Evolutionary conservation across 2,329 filamentous ascomycete species (phyloP), one percentile per base, ranked within the genome.

Genomic region (Fusarium sp.): DNA sequence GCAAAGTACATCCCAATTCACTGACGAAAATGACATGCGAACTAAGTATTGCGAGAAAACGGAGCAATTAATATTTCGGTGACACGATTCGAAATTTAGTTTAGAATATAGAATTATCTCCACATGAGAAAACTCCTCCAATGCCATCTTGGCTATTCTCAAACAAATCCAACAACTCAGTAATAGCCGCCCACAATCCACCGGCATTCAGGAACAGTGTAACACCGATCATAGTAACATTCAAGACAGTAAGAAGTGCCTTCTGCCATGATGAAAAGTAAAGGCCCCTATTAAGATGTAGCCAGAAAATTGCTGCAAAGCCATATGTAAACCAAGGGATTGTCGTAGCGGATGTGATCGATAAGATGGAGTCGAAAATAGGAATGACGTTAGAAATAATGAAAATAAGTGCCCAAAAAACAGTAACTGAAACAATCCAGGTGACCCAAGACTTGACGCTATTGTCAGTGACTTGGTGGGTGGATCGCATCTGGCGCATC

Each of bases 241-340:
- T 77, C 8, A 65, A n/a, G 0, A 65, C 40, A 0, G 72, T 70
- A 4, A 74, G 57, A 1, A 60, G 1, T 0, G 60, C 69, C 16
- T 73, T 75, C 30, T 62, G 67, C 72, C 71, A 75, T 0, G 57
- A 67, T 0, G 63, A 47, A 38, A 73, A 74, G n/a, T 67, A 58
- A 15, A 54, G 36, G 0, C 58, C 53, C 57, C 58, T 62, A 31
- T 75, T 75, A 10, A 70, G 58, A 23, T 74, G 60, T 2, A 76
- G 57, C 74, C 73, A 75, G 44, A 76, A 73, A 16, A 74, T 65
- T 1, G 69, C 70, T 0, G 69, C 63, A 5, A 76, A 67, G 2
- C 70, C 65, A 11, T 73, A 76, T 0, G 72, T 75, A 4, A 75
- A 76, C 74, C 74, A 76, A 0, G 74, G 67, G 9, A 75, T 72